phyloP scores from a whole-genome alignment of 78 protist genomes.

The Isochrysis galbana region DNA sequence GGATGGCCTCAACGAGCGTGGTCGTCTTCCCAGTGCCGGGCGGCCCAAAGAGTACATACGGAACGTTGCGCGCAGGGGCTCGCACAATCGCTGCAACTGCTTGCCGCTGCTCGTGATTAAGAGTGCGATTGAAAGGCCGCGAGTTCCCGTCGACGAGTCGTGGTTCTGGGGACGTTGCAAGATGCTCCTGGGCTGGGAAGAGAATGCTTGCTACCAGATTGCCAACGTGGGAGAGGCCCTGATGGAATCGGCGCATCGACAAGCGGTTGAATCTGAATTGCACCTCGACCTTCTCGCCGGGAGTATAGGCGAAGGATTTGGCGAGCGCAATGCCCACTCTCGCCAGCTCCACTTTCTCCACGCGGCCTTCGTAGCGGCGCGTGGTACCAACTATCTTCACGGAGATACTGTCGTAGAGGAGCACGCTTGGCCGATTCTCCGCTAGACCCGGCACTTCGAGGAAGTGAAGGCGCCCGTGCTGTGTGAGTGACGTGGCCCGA shows the following conservation, averaged over 20 bases:
- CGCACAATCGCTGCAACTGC: neutral
- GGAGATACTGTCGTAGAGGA: neutral
- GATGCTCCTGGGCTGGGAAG: neutral
- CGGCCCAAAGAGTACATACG: constrained; percentile 43
- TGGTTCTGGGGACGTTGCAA: neutral
- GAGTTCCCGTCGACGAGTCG: neutral
- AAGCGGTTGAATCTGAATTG: neutral
- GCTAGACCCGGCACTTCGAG: constrained; percentile 19
- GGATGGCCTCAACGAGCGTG: constrained; percentile 27
- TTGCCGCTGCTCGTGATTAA: constrained; percentile 3
- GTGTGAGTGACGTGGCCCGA: neutral
- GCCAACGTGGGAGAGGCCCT: neutral
- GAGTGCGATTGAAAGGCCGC: neutral
- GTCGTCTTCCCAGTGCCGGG: constrained; percentile 52
- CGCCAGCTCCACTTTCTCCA: neutral
- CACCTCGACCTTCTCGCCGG: neutral
- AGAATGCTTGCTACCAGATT: neutral
- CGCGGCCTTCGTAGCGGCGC: neutral
- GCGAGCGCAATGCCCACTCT: neutral
- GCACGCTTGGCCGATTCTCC: constrained; percentile 20
- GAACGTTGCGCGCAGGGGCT: neutral
- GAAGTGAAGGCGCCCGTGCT: neutral
- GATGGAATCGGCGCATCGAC: constrained; percentile 12
- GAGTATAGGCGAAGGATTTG: neutral
- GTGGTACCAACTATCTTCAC: neutral